phyloP scores from a whole-genome alignment of 2,329 filamentous ascomycete genomes.

The Teratosphaeria zuluensis region DNA sequence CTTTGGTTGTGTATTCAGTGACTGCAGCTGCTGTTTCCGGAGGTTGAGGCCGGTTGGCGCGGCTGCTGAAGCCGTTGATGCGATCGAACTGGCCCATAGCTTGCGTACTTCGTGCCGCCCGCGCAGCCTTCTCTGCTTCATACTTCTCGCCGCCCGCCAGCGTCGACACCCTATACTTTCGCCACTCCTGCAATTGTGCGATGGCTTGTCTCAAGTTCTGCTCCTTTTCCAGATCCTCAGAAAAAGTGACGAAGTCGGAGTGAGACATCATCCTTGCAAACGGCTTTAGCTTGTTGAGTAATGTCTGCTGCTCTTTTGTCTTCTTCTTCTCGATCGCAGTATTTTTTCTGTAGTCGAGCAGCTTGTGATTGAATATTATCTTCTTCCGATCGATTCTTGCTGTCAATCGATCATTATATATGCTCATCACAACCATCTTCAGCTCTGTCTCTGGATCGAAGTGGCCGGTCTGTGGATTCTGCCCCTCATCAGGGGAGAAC shows the following conservation, averaged over 20 bases:
- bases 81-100: slow-evolving; percentile 22
- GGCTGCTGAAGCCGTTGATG: slow-evolving; percentile 17
- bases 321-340: slow-evolving; percentile 83
- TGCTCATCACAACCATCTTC: slow-evolving; percentile 96
- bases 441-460: slow-evolving; percentile 93
- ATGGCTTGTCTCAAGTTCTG: slow-evolving; percentile 87
- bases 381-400: slow-evolving; percentile 90
- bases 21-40: slow-evolving; percentile 22
- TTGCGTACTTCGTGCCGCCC: slow-evolving; percentile 49
- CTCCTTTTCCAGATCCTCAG: slow-evolving; percentile 78
- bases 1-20: slow-evolving; percentile 23
- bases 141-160: slow-evolving; percentile 84
- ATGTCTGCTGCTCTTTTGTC: slow-evolving; percentile 86
- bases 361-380: slow-evolving; percentile 88
- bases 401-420: slow-evolving; percentile 88
- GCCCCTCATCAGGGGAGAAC: slow-evolving; percentile 89
- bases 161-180: slow-evolving; percentile 71
- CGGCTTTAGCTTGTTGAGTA: slow-evolving; percentile 87
- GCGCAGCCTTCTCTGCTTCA: slow-evolving; percentile 72
- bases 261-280: slow-evolving; percentile 96
- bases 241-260: slow-evolving; percentile 78
- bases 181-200: slow-evolving; percentile 85
- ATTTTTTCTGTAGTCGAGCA: slow-evolving; percentile 91
- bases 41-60: slow-evolving; percentile 13
- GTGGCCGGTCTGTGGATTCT: slow-evolving; percentile 74